Conservation (phyloP, 1,284 basidiomycete genomes). For the Exobasidium rhododendri region DNA sequence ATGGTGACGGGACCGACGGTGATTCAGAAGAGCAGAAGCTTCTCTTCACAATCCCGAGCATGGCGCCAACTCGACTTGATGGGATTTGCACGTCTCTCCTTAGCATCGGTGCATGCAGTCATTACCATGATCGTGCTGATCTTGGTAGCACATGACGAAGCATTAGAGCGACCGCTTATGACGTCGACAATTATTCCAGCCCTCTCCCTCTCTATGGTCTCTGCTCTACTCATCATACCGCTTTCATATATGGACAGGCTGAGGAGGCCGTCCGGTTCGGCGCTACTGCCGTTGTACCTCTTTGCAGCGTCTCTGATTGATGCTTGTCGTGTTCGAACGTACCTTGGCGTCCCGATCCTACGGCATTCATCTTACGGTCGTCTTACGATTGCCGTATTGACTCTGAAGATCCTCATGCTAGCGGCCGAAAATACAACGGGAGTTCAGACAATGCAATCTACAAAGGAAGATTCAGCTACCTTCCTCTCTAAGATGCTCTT, state of each 20-base stretch:
- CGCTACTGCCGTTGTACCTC: conserved; percentile 34
- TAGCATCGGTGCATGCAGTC: conserved; percentile 23
- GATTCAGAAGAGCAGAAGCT: neutral
- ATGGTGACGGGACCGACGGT: conserved; percentile 9
- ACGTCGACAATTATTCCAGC: conserved; percentile 15
- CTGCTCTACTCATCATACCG: conserved; percentile 21
- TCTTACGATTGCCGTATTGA: conserved; percentile 23
- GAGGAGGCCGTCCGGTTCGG: conserved; percentile 28
- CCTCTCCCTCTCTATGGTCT: conserved; percentile 20
- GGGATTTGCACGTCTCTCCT: conserved; percentile 24
- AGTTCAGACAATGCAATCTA: conserved; percentile 12
- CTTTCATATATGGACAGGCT: conserved; percentile 23
- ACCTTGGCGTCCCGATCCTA: conserved; percentile 22
- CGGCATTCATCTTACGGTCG: conserved; percentile 25
- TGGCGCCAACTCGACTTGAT: conserved; percentile 17
- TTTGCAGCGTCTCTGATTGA: conserved; percentile 26
- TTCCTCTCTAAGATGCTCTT: conserved; percentile 37
- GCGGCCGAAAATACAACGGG: conserved; percentile 30
- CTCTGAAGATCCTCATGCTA: conserved; percentile 29
- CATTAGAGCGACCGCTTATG: neutral
- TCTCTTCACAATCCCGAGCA: neutral
- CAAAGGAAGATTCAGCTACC: conserved; percentile 28
- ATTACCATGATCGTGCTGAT: conserved; percentile 21
- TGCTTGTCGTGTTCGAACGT: conserved; percentile 32
- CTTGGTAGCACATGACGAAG: conserved; percentile 12